Percentiles rank a stretch among this genome's conserved stretches.
phyloP scores from a whole-genome alignment of 495 filamentous ascomycete genomes.

The Elaphomyces granulatus region DNA sequence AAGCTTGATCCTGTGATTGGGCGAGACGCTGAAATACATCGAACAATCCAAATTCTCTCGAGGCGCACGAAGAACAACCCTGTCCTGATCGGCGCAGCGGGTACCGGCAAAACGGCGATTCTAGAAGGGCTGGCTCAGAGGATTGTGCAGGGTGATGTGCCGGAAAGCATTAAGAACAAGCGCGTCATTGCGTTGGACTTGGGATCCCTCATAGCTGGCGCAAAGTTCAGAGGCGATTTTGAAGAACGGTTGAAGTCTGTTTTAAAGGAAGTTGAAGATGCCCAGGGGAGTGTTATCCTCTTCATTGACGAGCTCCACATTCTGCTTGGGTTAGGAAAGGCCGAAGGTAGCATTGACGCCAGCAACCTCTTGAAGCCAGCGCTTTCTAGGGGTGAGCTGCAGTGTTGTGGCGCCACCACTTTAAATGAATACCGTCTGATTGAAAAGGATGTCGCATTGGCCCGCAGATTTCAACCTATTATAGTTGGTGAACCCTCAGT shows the following conservation, averaged over 20 bases:
- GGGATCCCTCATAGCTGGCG: conserved; percentile 84
- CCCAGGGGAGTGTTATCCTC: conserved; percentile 76
- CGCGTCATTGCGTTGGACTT: conserved; percentile 75
- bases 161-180: conserved; percentile 94
- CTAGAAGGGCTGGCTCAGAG: conserved; percentile 83
- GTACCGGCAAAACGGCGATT: conserved; percentile 92
- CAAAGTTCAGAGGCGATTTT: conserved; percentile 92
- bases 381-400: conserved; percentile 76
- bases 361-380: conserved; percentile 94
- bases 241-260: conserved; percentile 88
- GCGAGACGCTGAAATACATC: conserved; percentile 75
- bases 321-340: conserved; percentile 81
- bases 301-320: conserved; percentile 96
- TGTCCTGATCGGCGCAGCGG: conserved; percentile 80
- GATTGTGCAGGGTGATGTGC: conserved; percentile 85
- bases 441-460: conserved; percentile 91
- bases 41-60: conserved; percentile 88
- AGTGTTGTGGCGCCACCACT: conserved; percentile 92
- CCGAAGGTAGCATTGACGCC: conserved; percentile 91
- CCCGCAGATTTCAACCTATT: conserved; percentile 87
- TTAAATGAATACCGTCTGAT: conserved; percentile 82
- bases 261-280: conserved; percentile 77
- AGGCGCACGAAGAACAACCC: conserved; percentile 95
- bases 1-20: conserved; percentile 96
- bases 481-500: conserved; percentile 78